Base-by-base conservation (phyloP, 371 early-diverging fungal species). In the Mucor circinelloides region DNA sequence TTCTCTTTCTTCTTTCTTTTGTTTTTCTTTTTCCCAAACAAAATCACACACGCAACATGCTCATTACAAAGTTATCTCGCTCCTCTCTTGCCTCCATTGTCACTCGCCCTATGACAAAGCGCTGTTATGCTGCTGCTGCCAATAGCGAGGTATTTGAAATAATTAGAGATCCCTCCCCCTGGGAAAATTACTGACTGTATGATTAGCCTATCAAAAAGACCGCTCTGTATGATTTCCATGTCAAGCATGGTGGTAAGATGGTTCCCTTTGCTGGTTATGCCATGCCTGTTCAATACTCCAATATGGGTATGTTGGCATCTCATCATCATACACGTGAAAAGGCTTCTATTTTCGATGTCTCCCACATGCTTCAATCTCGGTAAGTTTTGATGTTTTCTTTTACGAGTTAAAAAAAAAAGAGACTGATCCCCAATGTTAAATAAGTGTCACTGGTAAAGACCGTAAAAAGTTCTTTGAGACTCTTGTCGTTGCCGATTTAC, bases 341-440 rank as follows among this genome's bases (percentile, higher is more conserved):
- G 66, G 95, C 96, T 1, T 96, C 97, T 6, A 80, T 99, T 62
- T 99, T 99, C 78, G 99, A 99, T 81, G 99, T 99, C 34, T 95
- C 96, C 31, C 99, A 99, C 78, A 99, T 99, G 99, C 89, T 98
- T 60, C 98, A 98, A 81, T 93, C 96, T 34, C 86, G 93, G 93
- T 92, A 86, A 68, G 73, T 57, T 28, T 1, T 48, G 4, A n/a
- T n/a, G n/a, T n/a, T n/a, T n/a, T n/a, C n/a, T n/a, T n/a, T n/a
- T n/a, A n/a, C n/a, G n/a, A n/a, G n/a, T n/a, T n/a, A n/a, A 3
- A 52, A 19, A 38, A 12, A 38, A 23, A 15, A 23, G 36, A 23
- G 55, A 21, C 13, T 42, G 12, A 36, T 5, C 28, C 28, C 21
- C 28, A 19, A 42, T 44, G 30, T 46, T 31, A 34, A 21, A n/a